Percentiles rank a stretch among this genome's conserved stretches.
These are phyloP conservation scores for Xylariaceae sp. DNA, from an alignment of 2,329 filamentous ascomycete genomes.

Conservation along the genomic window DNA sequence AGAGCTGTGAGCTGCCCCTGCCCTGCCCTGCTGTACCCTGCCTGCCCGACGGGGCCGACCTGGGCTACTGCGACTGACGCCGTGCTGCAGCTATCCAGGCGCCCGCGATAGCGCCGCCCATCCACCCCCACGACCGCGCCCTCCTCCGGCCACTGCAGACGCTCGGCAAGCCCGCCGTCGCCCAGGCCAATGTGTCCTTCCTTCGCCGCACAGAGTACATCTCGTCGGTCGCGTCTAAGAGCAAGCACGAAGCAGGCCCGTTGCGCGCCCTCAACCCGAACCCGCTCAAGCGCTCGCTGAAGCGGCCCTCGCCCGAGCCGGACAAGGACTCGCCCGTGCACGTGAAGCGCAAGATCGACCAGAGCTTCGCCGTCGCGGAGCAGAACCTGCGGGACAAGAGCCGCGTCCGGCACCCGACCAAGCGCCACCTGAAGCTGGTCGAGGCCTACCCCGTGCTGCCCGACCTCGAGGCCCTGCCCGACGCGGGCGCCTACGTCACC, in stretches of 20 bases:
- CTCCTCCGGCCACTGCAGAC: constrained; percentile 78
- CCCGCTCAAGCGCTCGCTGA: constrained; percentile 32
- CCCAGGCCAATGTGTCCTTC: constrained; percentile 79
- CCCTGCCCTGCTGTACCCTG: no score
- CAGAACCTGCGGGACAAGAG: constrained; percentile 45
- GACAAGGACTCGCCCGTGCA: constrained; percentile 56
- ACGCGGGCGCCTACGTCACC: constrained; percentile 61
- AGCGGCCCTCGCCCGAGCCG: constrained; percentile 48
- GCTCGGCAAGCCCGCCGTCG: constrained; percentile 74
- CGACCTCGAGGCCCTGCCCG: constrained; percentile 61
- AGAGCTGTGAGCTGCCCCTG: constrained; percentile 62
- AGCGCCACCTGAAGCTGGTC: constrained; percentile 49
- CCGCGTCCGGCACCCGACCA: constrained; percentile 50
- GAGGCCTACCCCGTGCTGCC: constrained; percentile 56
- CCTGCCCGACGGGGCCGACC: no score
- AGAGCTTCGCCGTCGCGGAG: constrained; percentile 49
- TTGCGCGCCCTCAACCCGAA: constrained; percentile 42
- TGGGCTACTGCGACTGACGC: no score
- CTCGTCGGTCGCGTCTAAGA: constrained; percentile 50
- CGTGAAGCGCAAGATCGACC: constrained; percentile 62
- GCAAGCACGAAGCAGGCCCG: constrained; percentile 41
- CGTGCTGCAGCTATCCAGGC: constrained; percentile 78
- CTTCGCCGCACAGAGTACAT: constrained; percentile 95
- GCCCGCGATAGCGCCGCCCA: constrained; percentile 57
- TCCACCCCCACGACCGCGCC: constrained; percentile 77